Evolutionary conservation across 345 rosid species (phyloP).

Genomic region (Firmiana major): DNA sequence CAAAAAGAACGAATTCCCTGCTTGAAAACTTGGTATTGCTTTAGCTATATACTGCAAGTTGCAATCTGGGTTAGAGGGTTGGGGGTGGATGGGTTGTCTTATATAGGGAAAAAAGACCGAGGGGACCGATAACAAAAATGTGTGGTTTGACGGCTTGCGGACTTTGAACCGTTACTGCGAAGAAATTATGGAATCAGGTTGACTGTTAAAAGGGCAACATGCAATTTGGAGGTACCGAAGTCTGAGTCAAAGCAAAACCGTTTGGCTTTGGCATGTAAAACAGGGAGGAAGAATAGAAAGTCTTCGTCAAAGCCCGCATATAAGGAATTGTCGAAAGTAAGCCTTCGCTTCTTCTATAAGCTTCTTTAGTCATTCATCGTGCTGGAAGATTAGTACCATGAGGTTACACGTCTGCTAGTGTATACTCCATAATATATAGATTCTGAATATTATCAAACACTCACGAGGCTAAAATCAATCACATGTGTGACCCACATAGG

Average conservation of each 20-base stretch:
- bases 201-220: background rate
- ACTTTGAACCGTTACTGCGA: background rate
- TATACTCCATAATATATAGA: no score
- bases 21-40: background rate
- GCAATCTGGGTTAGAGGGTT: background rate
- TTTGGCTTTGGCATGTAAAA: background rate
- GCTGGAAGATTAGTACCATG: no score
- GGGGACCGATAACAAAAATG: background rate
- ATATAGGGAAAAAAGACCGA: background rate
- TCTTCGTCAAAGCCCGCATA: constrained; percentile 9
- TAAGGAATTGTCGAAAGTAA: background rate
- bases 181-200: background rate
- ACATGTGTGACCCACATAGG: no score
- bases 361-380: no score
- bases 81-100: background rate
- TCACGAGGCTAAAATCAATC: no score
- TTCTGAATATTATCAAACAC: no score
- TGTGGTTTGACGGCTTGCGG: background rate
- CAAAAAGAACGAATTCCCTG: background rate
- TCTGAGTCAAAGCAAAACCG: background rate
- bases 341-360: background rate
- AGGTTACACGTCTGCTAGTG: no score
- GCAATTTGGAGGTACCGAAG: background rate
- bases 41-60: background rate
- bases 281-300: background rate